These are phyloP conservation scores for Xylaria sp. DNA, from an alignment of 2,329 filamentous ascomycete species.

Conservation along the genomic window DNA sequence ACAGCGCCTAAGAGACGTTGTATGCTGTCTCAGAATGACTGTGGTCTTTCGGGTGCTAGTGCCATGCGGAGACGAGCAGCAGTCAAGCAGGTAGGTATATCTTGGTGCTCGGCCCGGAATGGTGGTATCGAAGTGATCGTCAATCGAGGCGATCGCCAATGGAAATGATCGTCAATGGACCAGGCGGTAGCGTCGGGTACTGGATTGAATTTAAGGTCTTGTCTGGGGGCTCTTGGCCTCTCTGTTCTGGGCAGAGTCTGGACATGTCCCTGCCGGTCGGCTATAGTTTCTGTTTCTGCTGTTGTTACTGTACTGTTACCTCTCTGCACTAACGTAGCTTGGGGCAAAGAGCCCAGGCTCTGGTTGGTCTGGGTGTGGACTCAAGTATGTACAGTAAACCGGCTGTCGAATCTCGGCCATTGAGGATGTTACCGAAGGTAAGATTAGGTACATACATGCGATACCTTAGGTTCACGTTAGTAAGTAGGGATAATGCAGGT, in stretches of 20 bases:
- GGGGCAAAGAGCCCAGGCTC: neutral
- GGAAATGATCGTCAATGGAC: constrained; percentile 1
- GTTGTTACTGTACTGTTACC: neutral
- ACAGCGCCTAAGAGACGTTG: neutral
- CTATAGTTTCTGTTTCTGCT: neutral
- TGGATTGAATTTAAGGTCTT: neutral
- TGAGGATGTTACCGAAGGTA: neutral
- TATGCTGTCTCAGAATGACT: constrained; percentile 8
- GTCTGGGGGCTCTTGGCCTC: no score
- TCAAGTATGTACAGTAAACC: no score
- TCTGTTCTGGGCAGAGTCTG: no score
- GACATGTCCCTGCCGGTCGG: no score
- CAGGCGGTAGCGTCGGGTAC: neutral
- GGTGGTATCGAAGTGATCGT: constrained; percentile 4
- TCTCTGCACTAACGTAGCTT: neutral
- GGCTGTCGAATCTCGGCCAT: neutral
- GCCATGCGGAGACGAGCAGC: constrained; percentile 8
- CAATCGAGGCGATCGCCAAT: neutral
- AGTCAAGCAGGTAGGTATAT: neutral
- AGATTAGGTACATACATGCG: no score
- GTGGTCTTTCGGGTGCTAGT: neutral
- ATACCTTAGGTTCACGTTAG: neutral
- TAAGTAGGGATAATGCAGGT: neutral
- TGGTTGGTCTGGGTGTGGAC: no score
- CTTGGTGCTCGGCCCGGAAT: neutral